phyloP scores from a whole-genome alignment of 2,329 filamentous ascomycete species.

The Penicillium digitatum region DNA sequence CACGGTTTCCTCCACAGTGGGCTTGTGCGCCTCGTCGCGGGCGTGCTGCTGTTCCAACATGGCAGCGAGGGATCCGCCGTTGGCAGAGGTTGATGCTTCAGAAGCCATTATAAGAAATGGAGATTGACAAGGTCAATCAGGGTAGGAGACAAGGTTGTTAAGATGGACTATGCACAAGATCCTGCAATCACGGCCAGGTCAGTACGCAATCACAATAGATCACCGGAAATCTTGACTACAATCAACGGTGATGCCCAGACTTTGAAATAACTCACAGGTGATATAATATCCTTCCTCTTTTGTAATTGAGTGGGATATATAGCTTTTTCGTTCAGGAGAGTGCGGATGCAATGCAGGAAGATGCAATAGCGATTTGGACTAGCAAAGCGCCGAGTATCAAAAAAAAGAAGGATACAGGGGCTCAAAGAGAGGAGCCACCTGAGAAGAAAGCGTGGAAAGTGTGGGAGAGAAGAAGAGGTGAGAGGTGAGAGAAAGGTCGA shows the following conservation, averaged over 20 bases:
- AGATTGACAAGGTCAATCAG: constrained; percentile 2
- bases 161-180: constrained; percentile 11
- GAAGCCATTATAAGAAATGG: constrained; percentile 31
- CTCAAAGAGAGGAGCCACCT: constrained; percentile 14
- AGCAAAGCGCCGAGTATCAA: constrained; percentile 15
- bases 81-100: constrained; percentile 32
- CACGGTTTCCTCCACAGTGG: constrained; percentile 72
- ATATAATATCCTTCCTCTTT: background rate
- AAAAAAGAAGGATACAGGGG: constrained; percentile 19
- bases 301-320: constrained; percentile 4
- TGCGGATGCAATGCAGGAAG: constrained; percentile 3
- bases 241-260: background rate
- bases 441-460: constrained; percentile 14
- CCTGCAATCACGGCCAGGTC: constrained; percentile 17
- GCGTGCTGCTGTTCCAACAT: constrained; percentile 53
- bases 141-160: background rate
- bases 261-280: constrained; percentile 7
- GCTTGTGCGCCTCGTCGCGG: constrained; percentile 53
- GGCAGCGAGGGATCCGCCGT: constrained; percentile 49
- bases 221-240: background rate
- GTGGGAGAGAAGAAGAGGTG: constrained; percentile 5
- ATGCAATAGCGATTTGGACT: constrained; percentile 9
- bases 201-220: constrained; percentile 12
- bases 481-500: constrained; percentile 15
- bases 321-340: constrained; percentile 4